Conservation (phyloP, 164 flowering plant genomes). For the Piper longum region DNA sequence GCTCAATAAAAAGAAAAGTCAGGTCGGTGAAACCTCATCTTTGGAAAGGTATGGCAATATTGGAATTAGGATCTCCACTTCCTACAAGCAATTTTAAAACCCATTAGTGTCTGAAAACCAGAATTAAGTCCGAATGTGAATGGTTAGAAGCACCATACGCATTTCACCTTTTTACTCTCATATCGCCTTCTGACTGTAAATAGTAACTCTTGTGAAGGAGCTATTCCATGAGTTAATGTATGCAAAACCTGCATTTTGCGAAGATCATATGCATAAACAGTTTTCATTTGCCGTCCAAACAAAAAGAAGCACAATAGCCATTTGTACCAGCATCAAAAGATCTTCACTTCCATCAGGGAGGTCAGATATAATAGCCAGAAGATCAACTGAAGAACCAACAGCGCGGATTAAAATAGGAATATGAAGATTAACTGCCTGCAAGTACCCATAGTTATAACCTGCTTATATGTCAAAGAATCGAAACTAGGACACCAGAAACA, state of each 20-base stretch:
- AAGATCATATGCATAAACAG: background rate
- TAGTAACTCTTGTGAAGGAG: slow-evolving; percentile 63
- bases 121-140: background rate
- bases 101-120: slow-evolving; percentile 1
- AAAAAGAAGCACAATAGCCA: background rate
- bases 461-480: background rate
- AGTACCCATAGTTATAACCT: slow-evolving; percentile 3
- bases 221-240: slow-evolving; percentile 64
- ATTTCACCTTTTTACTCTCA: slow-evolving; percentile 64
- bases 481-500: background rate
- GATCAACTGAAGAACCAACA: slow-evolving; percentile 68
- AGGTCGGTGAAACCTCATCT: slow-evolving; percentile 55
- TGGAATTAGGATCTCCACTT: slow-evolving; percentile 70
- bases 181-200: slow-evolving; percentile 49
- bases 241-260: slow-evolving; percentile 53
- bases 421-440: slow-evolving; percentile 83
- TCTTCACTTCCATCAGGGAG: slow-evolving; percentile 81
- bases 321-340: slow-evolving; percentile 65
- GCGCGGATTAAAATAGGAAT: slow-evolving; percentile 86
- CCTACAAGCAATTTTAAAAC: slow-evolving; percentile 35
- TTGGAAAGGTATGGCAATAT: slow-evolving; percentile 57
- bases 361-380: slow-evolving; percentile 75
- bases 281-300: background rate
- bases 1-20: background rate
- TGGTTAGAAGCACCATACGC: background rate